Evolutionary conservation across 805 yeast genomes (phyloP).

Genomic region (Jamesozyma hellenica): DNA sequence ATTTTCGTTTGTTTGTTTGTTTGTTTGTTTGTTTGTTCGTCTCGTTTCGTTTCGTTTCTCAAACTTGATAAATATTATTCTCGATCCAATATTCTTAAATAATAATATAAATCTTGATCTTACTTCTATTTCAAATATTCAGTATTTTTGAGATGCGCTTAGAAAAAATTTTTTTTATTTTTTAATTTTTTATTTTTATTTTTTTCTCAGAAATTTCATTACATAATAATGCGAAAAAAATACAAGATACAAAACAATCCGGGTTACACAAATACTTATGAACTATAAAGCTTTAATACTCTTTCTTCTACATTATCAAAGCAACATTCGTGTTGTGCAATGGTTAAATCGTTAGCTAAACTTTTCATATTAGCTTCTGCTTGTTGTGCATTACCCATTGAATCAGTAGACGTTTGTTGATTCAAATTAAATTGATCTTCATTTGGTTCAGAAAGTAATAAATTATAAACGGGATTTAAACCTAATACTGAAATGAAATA

Average conservation of each 20-base stretch:
- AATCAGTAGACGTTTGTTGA: constrained; percentile 19
- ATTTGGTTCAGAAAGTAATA: constrained; percentile 37
- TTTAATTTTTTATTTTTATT: too few relatives aligned
- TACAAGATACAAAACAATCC: too few relatives aligned
- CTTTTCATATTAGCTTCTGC: constrained; percentile 52
- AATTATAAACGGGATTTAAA: constrained; percentile 63
- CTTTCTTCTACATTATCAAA: constrained; percentile 56
- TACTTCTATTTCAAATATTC: too few relatives aligned
- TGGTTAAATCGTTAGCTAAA: constrained; percentile 66
- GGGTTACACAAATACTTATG: not conserved
- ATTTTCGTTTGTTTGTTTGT: constrained; percentile 11
- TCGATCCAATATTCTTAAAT: too few relatives aligned
- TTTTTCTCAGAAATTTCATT: too few relatives aligned
- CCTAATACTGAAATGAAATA: constrained; percentile 84
- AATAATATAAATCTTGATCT: too few relatives aligned
- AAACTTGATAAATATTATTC: too few relatives aligned
- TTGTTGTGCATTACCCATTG: constrained; percentile 45
- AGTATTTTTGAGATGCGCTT: too few relatives aligned
- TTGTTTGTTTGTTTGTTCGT: too few relatives aligned
- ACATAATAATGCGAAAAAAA: too few relatives aligned
- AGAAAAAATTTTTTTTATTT: too few relatives aligned
- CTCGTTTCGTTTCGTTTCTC: too few relatives aligned
- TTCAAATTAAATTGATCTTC: constrained; percentile 23
- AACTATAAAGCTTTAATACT: constrained; percentile 27
- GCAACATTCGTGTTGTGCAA: constrained; percentile 46